phyloP scores from a whole-genome alignment of 305 asterid species.

The Vinca major region DNA sequence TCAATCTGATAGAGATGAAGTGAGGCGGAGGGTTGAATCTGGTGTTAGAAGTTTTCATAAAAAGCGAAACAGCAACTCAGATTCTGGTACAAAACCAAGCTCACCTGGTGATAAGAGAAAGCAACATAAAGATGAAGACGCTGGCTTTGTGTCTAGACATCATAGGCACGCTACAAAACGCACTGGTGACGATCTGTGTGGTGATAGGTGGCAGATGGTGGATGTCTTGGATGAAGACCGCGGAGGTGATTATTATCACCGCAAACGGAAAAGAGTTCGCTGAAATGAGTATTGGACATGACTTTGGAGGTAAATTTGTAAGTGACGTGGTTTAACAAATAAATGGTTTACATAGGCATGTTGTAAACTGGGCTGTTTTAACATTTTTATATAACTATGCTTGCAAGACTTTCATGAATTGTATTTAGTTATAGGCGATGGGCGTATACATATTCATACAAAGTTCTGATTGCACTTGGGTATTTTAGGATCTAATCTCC shows the following conservation, averaged over 20 bases:
- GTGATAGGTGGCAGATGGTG: conserved; percentile 23
- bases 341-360: conserved; percentile 34
- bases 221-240: conserved; percentile 22
- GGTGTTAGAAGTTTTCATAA: conserved; percentile 19
- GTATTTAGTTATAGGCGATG: conserved; percentile 14
- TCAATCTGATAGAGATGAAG: conserved; percentile 26
- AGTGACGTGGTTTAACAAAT: conserved; percentile 21
- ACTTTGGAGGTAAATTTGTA: conserved; percentile 35
- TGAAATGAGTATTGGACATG: conserved; percentile 27
- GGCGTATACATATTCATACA: conserved; percentile 17
- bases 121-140: conserved; percentile 24
- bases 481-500: conserved; percentile 30
- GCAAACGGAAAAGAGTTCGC: conserved; percentile 30
- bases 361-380: conserved; percentile 29
- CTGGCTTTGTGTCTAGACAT: conserved; percentile 18
- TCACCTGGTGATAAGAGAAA: conserved; percentile 26
- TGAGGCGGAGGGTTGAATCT: conserved; percentile 21
- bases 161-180: conserved; percentile 17
- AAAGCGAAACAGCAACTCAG: conserved; percentile 9
- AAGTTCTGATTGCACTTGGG: conserved; percentile 24
- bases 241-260: conserved; percentile 16
- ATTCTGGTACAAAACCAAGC: conserved; percentile 15
- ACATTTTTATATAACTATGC: conserved; percentile 18
- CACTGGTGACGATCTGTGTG: conserved; percentile 10
- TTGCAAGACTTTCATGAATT: not conserved